These are phyloP conservation scores for Zostera marina DNA, from an alignment of 116 monocot species.

Conservation along the genomic window DNA sequence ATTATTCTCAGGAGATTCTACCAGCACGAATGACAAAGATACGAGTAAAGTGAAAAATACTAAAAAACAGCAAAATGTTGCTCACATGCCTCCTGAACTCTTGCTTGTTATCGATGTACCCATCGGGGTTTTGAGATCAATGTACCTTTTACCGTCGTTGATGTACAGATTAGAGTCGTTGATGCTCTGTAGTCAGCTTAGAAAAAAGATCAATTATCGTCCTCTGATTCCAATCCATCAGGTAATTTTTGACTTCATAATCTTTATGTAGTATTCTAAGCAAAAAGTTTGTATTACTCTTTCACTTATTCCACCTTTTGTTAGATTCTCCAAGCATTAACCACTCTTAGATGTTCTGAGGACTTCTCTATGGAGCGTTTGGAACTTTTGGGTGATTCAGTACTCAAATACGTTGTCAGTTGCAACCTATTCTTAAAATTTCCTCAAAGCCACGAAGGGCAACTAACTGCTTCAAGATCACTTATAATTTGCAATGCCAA, in stretches of 20 bases:
- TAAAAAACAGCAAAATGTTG: slow-evolving; percentile 30
- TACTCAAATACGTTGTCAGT: slow-evolving; percentile 81
- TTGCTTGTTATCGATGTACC: slow-evolving; percentile 55
- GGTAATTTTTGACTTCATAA: too few species aligned
- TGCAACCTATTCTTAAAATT: slow-evolving; percentile 60
- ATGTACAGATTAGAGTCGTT: slow-evolving; percentile 87
- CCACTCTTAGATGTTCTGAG: slow-evolving; percentile 72
- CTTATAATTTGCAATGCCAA: slow-evolving; percentile 61
- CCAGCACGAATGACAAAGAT: not conserved
- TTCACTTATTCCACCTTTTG: not conserved
- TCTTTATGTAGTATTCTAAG: too few species aligned
- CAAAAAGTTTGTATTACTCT: not conserved
- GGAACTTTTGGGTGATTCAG: slow-evolving; percentile 90
- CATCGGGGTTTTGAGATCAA: slow-evolving; percentile 50
- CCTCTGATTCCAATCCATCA: slow-evolving; percentile 5
- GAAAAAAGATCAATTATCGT: slow-evolving; percentile 37
- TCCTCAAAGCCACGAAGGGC: slow-evolving; percentile 70
- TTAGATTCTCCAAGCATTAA: slow-evolving; percentile 91
- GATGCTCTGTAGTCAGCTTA: slow-evolving; percentile 78
- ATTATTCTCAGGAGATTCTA: slow-evolving; percentile 4
- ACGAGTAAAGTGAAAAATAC: not conserved
- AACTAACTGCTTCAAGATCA: slow-evolving; percentile 45
- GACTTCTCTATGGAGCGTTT: slow-evolving; percentile 85
- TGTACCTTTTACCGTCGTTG: slow-evolving; percentile 87
- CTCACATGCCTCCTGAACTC: slow-evolving; percentile 94